Percentiles rank a stretch among this genome's conserved stretches.
phyloP scores from a whole-genome alignment of 495 filamentous ascomycete species.

The Penicillium chermesinum region DNA sequence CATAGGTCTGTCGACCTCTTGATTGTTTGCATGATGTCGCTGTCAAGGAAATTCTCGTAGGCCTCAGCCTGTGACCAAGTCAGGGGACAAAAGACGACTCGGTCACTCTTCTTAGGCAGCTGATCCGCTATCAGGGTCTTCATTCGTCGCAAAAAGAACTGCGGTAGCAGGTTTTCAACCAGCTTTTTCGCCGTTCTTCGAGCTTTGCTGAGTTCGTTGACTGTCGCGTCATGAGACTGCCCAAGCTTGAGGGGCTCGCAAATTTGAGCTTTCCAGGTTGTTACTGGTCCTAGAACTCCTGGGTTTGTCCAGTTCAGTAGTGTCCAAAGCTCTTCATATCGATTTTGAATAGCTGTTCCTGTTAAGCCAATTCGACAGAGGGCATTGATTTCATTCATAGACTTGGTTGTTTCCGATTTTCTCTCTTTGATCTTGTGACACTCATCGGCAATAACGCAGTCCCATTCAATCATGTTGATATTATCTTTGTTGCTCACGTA shows the following conservation, averaged over 20 bases:
- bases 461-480: slow-evolving; percentile 87
- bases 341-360: slow-evolving; percentile 96
- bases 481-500: slow-evolving; percentile 70
- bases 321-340: slow-evolving; percentile 96
- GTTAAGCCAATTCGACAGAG: slow-evolving; percentile 92
- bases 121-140: slow-evolving; percentile 91
- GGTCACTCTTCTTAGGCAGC: slow-evolving; percentile 92
- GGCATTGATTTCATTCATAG: slow-evolving; percentile 89
- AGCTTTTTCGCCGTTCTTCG: slow-evolving; percentile 80
- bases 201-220: slow-evolving; percentile 72
- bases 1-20: slow-evolving; percentile 61
- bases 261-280: slow-evolving; percentile 73
- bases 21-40: slow-evolving; percentile 66
- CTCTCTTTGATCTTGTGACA: slow-evolving; percentile 89
- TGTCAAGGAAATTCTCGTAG: slow-evolving; percentile 75
- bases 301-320: slow-evolving; percentile 96
- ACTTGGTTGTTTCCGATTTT: slow-evolving; percentile 67
- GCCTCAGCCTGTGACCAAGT: slow-evolving; percentile 78
- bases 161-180: slow-evolving; percentile 80
- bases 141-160: slow-evolving; percentile 89
- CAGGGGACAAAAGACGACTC: slow-evolving; percentile 90
- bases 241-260: slow-evolving; percentile 76
- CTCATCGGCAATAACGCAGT: slow-evolving; percentile 95
- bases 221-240: slow-evolving; percentile 89
- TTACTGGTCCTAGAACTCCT: slow-evolving; percentile 72